Evolutionary conservation across 2,329 filamentous ascomycete species (phyloP).

Genomic region (Phaeosphaeriaceae sp.): DNA sequence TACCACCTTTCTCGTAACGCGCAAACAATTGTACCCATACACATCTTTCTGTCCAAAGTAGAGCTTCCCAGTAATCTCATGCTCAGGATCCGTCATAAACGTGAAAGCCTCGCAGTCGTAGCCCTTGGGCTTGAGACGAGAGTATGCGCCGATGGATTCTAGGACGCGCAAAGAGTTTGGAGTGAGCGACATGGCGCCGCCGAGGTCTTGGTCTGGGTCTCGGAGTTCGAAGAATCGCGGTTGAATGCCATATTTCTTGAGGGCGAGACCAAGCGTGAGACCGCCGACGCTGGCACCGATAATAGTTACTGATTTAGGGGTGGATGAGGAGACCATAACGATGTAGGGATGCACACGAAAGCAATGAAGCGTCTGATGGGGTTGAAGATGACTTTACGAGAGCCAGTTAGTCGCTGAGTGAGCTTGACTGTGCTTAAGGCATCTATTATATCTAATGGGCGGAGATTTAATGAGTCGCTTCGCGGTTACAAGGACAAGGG

Average conservation of each 20-base stretch:
- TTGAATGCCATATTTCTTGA: slow-evolving; percentile 59
- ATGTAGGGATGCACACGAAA: neutral
- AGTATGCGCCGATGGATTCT: slow-evolving; percentile 56
- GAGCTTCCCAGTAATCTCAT: slow-evolving; percentile 44
- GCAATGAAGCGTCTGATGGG: neutral
- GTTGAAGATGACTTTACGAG: neutral
- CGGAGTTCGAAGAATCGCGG: slow-evolving; percentile 40
- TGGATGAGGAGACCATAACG: slow-evolving; percentile 1
- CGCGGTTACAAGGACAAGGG: neutral
- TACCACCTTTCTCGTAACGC: slow-evolving; percentile 60
- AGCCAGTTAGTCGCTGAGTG: neutral
- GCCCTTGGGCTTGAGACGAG: slow-evolving; percentile 50
- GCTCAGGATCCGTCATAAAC: slow-evolving; percentile 51
- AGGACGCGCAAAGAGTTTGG: slow-evolving; percentile 57
- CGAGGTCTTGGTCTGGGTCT: slow-evolving; percentile 7
- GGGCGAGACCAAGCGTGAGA: slow-evolving; percentile 60
- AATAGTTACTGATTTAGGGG: slow-evolving; percentile 14
- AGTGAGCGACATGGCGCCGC: slow-evolving; percentile 63
- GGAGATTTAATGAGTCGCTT: neutral
- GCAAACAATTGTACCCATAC: slow-evolving; percentile 60
- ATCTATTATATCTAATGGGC: neutral
- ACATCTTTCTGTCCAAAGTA: slow-evolving; percentile 56
- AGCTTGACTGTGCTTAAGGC: neutral
- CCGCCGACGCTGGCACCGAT: slow-evolving; percentile 38
- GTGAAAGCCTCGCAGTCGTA: slow-evolving; percentile 57